These are phyloP conservation scores for Solanum hybrid DNA, from an alignment of 305 asterid genomes.

Conservation along the genomic window DNA sequence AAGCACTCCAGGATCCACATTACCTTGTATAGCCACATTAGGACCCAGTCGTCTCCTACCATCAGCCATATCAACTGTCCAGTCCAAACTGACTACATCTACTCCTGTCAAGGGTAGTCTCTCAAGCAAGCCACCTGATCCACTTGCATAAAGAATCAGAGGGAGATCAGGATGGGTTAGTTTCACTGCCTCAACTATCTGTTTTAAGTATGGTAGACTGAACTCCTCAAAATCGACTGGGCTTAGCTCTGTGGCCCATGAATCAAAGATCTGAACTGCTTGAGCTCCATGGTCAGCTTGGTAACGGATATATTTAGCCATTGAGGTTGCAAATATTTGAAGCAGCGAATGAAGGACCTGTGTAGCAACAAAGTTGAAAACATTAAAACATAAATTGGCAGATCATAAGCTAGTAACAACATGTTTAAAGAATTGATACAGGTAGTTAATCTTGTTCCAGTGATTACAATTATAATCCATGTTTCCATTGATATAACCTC, in stretches of 20 bases:
- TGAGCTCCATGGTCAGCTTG: constrained; percentile 98
- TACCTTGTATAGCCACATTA: constrained; percentile 83
- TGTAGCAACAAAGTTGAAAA: neutral
- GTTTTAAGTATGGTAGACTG: constrained; percentile 81
- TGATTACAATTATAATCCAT: neutral
- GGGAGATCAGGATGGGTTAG: constrained; percentile 74
- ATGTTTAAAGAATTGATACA: neutral
- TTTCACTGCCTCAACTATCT: constrained; percentile 67
- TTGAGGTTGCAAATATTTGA: constrained; percentile 80
- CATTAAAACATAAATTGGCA: neutral
- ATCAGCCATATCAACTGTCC: constrained; percentile 97
- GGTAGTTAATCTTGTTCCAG: neutral
- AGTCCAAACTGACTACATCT: constrained; percentile 90
- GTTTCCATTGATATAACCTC: neutral
- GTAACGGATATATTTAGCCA: constrained; percentile 77
- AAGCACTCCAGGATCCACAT: constrained; percentile 92
- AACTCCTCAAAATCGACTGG: constrained; percentile 93
- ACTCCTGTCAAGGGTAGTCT: constrained; percentile 82
- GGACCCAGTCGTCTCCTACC: constrained; percentile 74
- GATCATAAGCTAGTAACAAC: neutral
- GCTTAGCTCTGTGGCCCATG: constrained; percentile 99
- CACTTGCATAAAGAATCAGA: constrained; percentile 81
- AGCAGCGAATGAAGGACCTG: constrained; percentile 87
- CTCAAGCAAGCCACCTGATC: constrained; percentile 94
- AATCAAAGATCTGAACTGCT: constrained; percentile 93